Percentiles rank a stretch among this genome's conserved stretches.
Evolutionary conservation across 768 basidiomycete species (phyloP).

Genomic region (Thelephora ganbajun): DNA sequence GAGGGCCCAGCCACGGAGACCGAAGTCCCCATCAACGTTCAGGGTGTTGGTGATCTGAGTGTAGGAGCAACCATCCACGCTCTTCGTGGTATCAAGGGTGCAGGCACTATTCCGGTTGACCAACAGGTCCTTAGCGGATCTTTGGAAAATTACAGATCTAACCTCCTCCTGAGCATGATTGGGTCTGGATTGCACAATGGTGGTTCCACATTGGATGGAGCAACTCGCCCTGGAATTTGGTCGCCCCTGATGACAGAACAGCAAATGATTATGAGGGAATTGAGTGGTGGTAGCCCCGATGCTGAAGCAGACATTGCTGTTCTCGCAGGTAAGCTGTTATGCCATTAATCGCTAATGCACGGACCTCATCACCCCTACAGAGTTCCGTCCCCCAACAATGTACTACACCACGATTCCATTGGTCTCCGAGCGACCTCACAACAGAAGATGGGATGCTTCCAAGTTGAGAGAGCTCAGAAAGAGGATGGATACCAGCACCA

Average conservation of each 20-base stretch:
- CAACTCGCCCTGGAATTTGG: conserved; percentile 53
- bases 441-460: conserved; percentile 86
- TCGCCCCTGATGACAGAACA: conserved; percentile 75
- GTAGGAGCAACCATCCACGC: conserved; percentile 85
- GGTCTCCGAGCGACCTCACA: conserved; percentile 72
- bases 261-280: conserved; percentile 93
- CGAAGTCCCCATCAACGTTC: conserved; percentile 55
- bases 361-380: conserved; percentile 25
- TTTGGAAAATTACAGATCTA: conserved; percentile 91
- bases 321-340: conserved; percentile 58
- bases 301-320: conserved; percentile 77
- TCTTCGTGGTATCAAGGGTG: conserved; percentile 81
- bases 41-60: conserved; percentile 74
- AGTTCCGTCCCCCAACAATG: conserved; percentile 84
- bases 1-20: conserved; percentile 46
- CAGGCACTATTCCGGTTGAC: conserved; percentile 80
- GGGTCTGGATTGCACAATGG: conserved; percentile 55
- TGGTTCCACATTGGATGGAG: conserved; percentile 39
- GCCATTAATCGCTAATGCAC: not conserved
- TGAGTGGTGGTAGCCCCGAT: conserved; percentile 62
- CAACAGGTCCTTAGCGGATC: conserved; percentile 86
- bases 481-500: conserved; percentile 80
- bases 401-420: conserved; percentile 95
- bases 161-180: conserved; percentile 82
- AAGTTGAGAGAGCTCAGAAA: conserved; percentile 91